Conservation (phyloP, 352 stramenopile species). For the Globisporangium uncinulatum region DNA sequence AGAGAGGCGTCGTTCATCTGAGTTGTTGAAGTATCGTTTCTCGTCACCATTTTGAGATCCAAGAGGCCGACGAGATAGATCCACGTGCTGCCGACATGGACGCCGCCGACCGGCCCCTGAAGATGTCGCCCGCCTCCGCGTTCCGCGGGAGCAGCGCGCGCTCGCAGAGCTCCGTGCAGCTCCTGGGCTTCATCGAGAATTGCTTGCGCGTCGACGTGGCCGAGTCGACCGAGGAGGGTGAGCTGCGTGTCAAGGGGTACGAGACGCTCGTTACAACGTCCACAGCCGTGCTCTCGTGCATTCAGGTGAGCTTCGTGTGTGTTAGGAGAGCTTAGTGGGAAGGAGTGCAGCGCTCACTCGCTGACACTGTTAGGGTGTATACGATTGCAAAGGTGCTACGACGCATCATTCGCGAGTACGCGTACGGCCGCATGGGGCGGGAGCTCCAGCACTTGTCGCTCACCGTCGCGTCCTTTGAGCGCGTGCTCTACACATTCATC, state of each 20-base stretch:
- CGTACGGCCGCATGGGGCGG: conserved; percentile 72
- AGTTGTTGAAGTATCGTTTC: no score
- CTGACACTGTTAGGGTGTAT: background rate
- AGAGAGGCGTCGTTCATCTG: no score
- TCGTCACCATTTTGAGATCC: no score
- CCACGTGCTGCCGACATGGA: background rate
- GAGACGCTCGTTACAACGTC: conserved; percentile 65
- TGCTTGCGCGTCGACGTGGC: conserved; percentile 31
- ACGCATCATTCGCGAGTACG: conserved; percentile 83
- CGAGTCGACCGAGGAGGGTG: conserved; percentile 56
- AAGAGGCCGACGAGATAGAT: no score
- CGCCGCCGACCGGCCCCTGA: background rate
- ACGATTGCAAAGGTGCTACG: conserved; percentile 37
- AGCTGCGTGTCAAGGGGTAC: conserved; percentile 68
- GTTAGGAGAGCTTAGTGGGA: no score
- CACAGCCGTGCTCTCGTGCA: conserved; percentile 69
- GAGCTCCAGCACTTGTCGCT: conserved; percentile 84
- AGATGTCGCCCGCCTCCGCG: conserved; percentile 7
- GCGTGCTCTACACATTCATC: conserved; percentile 84
- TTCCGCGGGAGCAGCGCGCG: conserved; percentile 27
- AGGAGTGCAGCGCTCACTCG: no score
- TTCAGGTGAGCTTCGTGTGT: conserved; percentile 24
- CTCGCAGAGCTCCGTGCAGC: conserved; percentile 79
- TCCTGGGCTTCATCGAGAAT: conserved; percentile 77
- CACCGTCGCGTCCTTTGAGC: conserved; percentile 80